A percentile compares a stretch with the other conserved stretches of the same genome.
phyloP scores from a whole-genome alignment of 2,329 filamentous ascomycete genomes.

The Colletotrichum australisinense region DNA sequence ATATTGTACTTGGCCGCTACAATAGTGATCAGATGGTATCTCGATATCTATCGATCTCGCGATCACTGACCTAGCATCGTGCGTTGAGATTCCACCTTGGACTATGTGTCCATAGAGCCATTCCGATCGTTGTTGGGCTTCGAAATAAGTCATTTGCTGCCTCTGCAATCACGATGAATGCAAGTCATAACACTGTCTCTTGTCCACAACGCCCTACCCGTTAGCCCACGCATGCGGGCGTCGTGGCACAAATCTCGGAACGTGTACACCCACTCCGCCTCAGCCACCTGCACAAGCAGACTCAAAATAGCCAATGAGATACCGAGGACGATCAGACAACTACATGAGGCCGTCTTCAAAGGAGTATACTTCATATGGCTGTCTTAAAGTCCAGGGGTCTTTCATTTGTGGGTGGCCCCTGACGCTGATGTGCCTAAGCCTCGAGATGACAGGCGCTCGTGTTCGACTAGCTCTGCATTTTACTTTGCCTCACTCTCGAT shows the following conservation, averaged over 20 bases:
- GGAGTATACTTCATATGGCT: not conserved
- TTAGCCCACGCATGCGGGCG: not conserved
- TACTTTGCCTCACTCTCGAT: too few species aligned
- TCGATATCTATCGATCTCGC: not conserved
- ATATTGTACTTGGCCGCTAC: not conserved
- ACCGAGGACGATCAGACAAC: not conserved
- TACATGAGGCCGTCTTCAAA: not conserved
- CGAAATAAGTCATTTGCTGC: not conserved
- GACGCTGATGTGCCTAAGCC: not conserved
- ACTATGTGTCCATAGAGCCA: not conserved
- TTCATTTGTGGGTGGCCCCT: not conserved
- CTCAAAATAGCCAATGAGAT: not conserved
- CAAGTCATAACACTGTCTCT: not conserved
- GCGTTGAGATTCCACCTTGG: too few species aligned
- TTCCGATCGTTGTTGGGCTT: not conserved
- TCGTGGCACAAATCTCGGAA: slow-evolving; percentile 9
- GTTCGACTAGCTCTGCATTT: not conserved
- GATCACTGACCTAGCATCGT: not conserved
- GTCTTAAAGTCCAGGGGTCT: not conserved
- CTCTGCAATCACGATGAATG: not conserved
- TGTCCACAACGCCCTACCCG: not conserved
- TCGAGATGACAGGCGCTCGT: not conserved
- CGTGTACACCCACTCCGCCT: not conserved
- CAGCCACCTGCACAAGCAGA: not conserved
- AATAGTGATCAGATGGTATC: not conserved